Evolutionary conservation across 345 rosid species (phyloP), one percentile per base, ranked within the genome.

Genomic region (Reutealis trisperma): DNA sequence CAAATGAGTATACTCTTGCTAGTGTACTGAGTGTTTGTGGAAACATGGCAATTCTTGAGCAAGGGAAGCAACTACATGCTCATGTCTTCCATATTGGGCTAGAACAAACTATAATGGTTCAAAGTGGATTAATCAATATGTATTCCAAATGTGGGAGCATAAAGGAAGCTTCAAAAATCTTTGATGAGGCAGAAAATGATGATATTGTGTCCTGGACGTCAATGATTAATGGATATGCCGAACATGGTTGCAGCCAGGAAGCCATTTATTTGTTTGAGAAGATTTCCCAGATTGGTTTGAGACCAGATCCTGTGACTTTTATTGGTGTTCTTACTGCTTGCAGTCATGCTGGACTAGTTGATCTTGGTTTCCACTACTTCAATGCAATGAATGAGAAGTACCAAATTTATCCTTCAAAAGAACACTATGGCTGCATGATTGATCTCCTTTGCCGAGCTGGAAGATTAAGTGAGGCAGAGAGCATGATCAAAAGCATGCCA

Each of bases 401-500:
- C 80, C 75, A 60, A 24, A 84, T 88, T 57, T 77, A 25, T 70
- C 97, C 92, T 69, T 88, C 85, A 41, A 95, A 89, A 78, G 97
- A 95, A 83, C 99, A 95, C 72, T 90, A 89, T 47, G 99, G 98
- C 37, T 93, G 98, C 78, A 90, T 93, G 90, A 88, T 93, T 74
- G 97, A 95, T 89, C 93, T 95, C 68, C 86, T 95, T 41, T 92
- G 98, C 76, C 83, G 89, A 75, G 91, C 94, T 68, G 97, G 97
- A 34, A 79, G 84, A 74, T 81, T 95, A 75, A 83, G 72, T 49
- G 97, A 93, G 44, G 97, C 98, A 68, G 96, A 93, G 81, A 73
- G 83, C 74, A 85, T 93, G 91, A 93, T 92, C 66, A 71, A 84
- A 73, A 86, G 58, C 77, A 92, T 90, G 93, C 94, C 96, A 57